A percentile compares a stretch with the other conserved stretches of the same genome.
Conservation (phyloP, 73 alveolate genomes). For the Paramecium octaurelia region DNA sequence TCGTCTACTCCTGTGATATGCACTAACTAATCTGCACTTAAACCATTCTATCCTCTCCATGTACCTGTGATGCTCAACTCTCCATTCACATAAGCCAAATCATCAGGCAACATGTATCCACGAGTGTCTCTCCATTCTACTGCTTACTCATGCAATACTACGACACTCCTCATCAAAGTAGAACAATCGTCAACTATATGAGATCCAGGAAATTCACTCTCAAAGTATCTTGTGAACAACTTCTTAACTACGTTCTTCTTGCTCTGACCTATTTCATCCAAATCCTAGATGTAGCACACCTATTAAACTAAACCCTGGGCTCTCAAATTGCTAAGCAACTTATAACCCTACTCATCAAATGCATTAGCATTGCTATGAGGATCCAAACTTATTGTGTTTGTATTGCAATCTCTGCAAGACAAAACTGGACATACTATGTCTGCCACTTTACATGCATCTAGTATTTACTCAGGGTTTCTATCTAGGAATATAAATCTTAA, state of each 20-base stretch:
- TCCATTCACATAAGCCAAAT: constrained; percentile 59
- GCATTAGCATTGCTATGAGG: constrained; percentile 91
- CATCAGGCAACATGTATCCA: constrained; percentile 89
- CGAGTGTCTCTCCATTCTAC: constrained; percentile 82
- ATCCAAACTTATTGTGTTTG: constrained; percentile 82
- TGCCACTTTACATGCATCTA: constrained; percentile 92
- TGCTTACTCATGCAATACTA: constrained; percentile 71
- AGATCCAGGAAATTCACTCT: constrained; percentile 86
- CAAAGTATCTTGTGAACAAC: constrained; percentile 88
- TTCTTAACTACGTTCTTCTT: constrained; percentile 85
- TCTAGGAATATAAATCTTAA: constrained; percentile 30
- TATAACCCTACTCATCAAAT: constrained; percentile 95
- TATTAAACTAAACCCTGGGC: constrained; percentile 91
- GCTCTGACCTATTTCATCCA: constrained; percentile 70
- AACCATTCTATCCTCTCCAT: constrained; percentile 71
- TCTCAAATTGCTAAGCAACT: constrained; percentile 81
- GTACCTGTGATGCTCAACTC: constrained; percentile 87
- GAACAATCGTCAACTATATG: constrained; percentile 64
- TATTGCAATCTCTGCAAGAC: constrained; percentile 84
- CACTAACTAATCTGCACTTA: constrained; percentile 84
- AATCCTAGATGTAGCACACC: constrained; percentile 88
- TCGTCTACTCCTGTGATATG: constrained; percentile 97
- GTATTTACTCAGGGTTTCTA: constrained; percentile 57
- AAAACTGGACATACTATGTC: constrained; percentile 86
- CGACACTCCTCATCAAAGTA: constrained; percentile 77